These are phyloP conservation scores for Pyrus hybrid DNA, from an alignment of 331 rosid genomes.

Conservation along the genomic window DNA sequence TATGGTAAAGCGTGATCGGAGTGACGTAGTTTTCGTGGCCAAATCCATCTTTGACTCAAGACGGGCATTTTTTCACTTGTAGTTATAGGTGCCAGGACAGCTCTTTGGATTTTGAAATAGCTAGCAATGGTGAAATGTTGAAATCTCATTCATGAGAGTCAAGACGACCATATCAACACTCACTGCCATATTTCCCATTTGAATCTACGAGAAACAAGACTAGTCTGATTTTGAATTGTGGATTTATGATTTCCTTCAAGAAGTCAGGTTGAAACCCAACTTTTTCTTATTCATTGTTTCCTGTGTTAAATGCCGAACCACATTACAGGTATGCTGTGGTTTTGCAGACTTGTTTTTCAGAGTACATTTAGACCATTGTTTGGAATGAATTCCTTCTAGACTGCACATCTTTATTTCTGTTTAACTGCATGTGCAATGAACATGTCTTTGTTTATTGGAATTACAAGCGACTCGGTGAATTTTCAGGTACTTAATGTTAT, in stretches of 20 bases:
- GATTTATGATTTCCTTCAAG: background rate
- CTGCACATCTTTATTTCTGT: background rate
- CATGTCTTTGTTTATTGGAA: background rate
- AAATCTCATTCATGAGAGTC: background rate
- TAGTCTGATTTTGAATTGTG: background rate
- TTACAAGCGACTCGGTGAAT: constrained; percentile 19
- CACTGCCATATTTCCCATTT: background rate
- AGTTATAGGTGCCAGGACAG: background rate
- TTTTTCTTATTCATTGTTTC: too few relatives aligned
- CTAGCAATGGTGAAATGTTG: background rate
- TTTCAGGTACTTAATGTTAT: constrained; percentile 65
- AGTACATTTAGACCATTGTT: background rate
- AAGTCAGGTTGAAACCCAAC: background rate
- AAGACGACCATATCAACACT: background rate
- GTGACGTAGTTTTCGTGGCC: background rate
- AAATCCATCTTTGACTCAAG: background rate
- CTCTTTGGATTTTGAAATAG: background rate
- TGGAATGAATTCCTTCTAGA: background rate
- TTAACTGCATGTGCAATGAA: background rate
- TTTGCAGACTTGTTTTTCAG: background rate
- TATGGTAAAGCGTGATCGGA: background rate
- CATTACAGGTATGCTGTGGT: background rate
- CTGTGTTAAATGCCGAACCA: background rate
- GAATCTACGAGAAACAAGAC: background rate
- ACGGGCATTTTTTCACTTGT: background rate